These are phyloP conservation scores for Dicorynia guianensis DNA, from an alignment of 306 rosid species.

Conservation along the genomic window DNA sequence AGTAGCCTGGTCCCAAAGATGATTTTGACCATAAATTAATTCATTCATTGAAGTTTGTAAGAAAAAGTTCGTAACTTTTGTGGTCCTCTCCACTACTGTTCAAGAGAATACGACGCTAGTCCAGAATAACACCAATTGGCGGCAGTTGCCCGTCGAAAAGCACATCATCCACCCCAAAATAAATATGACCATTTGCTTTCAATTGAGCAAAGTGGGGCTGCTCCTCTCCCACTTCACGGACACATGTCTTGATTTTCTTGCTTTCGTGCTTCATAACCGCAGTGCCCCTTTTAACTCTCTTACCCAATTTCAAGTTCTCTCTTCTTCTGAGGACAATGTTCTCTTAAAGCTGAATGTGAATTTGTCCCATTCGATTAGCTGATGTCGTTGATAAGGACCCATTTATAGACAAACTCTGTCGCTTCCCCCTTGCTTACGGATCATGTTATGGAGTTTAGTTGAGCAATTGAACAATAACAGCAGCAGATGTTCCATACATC, in stretches of 20 bases:
- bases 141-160: conserved; percentile 51
- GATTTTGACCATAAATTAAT: conserved; percentile 27
- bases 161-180: conserved; percentile 56
- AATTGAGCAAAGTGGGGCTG: conserved; percentile 43
- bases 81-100: conserved; percentile 39
- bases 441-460: conserved; percentile 35
- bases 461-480: conserved; percentile 35
- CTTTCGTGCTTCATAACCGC: conserved; percentile 45
- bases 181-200: conserved; percentile 47
- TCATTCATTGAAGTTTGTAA: conserved; percentile 10
- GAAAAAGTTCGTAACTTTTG: conserved; percentile 36
- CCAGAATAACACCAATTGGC: conserved; percentile 52
- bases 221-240: conserved; percentile 44
- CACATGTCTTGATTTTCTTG: conserved; percentile 48
- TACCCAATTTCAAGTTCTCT: conserved; percentile 30
- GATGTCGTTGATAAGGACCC: conserved; percentile 27
- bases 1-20: conserved; percentile 51
- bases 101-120: conserved; percentile 44
- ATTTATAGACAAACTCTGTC: conserved; percentile 40
- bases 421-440: conserved; percentile 39
- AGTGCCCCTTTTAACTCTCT: background rate
- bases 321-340: conserved; percentile 31
- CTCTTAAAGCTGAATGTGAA: background rate
- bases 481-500: conserved; percentile 42
- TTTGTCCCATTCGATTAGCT: conserved; percentile 36